phyloP scores from a whole-genome alignment of 2,329 filamentous ascomycete genomes.

The Mariannaea elegans region DNA sequence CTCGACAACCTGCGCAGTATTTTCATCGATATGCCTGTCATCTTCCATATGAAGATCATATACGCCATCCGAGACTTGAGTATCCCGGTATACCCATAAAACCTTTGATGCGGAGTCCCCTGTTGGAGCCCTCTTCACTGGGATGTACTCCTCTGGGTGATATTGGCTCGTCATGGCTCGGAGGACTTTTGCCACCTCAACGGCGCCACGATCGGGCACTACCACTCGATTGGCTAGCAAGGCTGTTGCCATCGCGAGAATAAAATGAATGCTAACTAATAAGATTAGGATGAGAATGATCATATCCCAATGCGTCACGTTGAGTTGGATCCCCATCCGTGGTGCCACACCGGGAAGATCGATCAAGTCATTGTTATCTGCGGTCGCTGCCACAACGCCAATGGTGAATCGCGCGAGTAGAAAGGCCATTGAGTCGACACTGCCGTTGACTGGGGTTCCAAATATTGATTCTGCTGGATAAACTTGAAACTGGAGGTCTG shows the following conservation, averaged over 20 bases:
- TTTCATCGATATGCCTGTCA: not conserved
- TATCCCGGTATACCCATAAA: constrained; percentile 4
- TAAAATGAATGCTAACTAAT: not conserved
- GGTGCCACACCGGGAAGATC: constrained; percentile 42
- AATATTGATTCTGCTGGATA: constrained; percentile 54
- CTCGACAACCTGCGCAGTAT: too few relatives aligned
- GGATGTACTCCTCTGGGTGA: not conserved
- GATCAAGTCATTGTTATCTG: constrained; percentile 42
- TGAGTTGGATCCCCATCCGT: constrained; percentile 42
- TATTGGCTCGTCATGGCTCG: constrained; percentile 5
- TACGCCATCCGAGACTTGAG: not conserved
- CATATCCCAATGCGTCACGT: constrained; percentile 43
- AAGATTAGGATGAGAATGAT: not conserved
- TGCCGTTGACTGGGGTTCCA: constrained; percentile 46
- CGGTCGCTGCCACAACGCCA: constrained; percentile 46
- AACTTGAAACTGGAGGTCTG: constrained; percentile 40
- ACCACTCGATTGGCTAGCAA: not conserved
- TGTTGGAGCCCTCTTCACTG: not conserved
- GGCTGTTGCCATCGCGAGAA: not conserved
- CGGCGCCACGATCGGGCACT: not conserved
- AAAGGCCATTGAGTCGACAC: constrained; percentile 45
- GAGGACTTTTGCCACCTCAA: constrained; percentile 4
- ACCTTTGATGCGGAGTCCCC: not conserved
- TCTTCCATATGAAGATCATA: constrained; percentile 12
- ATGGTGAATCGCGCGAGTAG: constrained; percentile 48